Evolutionary conservation across 1,139 yeast species (phyloP), one percentile per base, ranked within the genome.

Genomic region (Debaryomyces robertsiae): DNA sequence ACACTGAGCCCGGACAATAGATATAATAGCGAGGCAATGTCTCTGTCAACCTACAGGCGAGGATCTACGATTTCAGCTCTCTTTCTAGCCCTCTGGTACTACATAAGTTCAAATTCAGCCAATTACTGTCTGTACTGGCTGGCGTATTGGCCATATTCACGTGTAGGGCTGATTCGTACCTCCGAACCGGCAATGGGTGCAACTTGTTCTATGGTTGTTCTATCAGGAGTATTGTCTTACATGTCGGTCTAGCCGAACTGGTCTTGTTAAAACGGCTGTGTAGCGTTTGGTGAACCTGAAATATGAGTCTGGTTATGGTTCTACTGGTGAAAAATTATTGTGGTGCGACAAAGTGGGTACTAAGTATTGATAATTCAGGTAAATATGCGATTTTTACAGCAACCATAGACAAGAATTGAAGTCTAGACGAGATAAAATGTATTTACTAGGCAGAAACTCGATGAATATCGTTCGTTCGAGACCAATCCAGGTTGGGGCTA

Each of bases 401-500:
- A 19, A 19, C 7, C 22, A 19, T 19, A 19, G 7, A 6, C 5
- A 5, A 19, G 5, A 6, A 5, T 19, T 6, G 7, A 19, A 5
- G 22, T 19, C 22, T 6, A 19, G 7, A 19, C 22, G 5, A 25
- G 29, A 13, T 25, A 27, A 14, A 11, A 39, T 24, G 39, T 29
- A 32, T 27, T 39, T 35, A 24, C 29, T 34, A 33, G 30, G 30
- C 10, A 28, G 18, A 16, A 39, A 11, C 19, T n/a, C 32, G 11
- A 28, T 39, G 38, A 39, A 39, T 28, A 17, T 17, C 11, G 17
- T 27, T 15, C 28, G 35, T 7, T 19, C 32, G 19, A 36, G 40
- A 22, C 31, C 39, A 38, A 28, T 38, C 10, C 41, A 34, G 11
- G 22, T 41, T 18, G 48, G 48, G 7, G 32, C 44, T 6, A 42